These are phyloP conservation scores for Myxozyma geophila DNA, from an alignment of 805 yeast genomes.

Conservation along the genomic window DNA sequence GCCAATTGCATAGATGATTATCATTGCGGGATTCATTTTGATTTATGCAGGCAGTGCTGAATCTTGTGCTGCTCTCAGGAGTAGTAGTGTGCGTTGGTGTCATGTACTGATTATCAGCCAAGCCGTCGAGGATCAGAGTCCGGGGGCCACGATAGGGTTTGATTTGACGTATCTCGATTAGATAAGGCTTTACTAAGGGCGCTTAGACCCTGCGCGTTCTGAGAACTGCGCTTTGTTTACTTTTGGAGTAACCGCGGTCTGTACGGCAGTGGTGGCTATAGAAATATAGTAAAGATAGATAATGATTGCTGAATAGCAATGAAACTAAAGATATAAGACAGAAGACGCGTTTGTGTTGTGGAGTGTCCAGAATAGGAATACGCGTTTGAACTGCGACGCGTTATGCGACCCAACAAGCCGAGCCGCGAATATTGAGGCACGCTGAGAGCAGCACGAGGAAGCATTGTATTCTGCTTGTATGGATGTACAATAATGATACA, in stretches of 20 bases:
- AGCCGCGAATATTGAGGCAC: neutral
- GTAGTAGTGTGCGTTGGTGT: too few species aligned
- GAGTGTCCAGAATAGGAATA: neutral
- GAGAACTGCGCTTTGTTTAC: neutral
- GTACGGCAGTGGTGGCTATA: too few species aligned
- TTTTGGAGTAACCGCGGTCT: too few species aligned
- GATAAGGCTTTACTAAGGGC: neutral
- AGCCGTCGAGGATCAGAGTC: neutral
- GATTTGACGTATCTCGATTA: neutral
- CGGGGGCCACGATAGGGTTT: neutral
- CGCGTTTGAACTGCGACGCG: neutral
- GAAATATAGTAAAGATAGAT: too few species aligned
- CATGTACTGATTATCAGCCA: neutral
- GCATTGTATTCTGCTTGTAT: neutral
- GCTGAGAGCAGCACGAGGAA: neutral
- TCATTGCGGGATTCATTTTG: conserved; percentile 1
- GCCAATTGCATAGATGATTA: conserved; percentile 11
- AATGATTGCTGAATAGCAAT: too few species aligned
- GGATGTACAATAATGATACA: too few species aligned
- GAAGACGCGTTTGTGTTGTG: neutral
- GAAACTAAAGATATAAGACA: too few species aligned
- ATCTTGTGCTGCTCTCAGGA: neutral
- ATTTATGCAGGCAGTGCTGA: neutral
- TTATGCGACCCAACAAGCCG: neutral
- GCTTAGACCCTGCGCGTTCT: neutral